Conservation (phyloP, 1,139 yeast species). For the Taphrina confusa region DNA sequence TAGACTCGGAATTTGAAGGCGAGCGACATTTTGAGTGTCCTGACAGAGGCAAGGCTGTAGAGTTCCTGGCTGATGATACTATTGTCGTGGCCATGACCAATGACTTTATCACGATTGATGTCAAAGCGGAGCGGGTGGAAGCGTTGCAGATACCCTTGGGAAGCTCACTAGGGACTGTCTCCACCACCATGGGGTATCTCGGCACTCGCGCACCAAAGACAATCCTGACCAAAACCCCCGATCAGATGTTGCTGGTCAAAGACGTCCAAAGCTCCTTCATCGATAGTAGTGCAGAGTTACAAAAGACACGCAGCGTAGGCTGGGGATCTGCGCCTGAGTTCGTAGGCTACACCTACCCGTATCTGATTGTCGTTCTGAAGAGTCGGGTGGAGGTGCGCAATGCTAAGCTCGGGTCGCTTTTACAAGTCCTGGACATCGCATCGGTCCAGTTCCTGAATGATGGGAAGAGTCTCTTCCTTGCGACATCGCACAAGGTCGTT, state of each 20-base stretch:
- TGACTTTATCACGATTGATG: conserved; percentile 43
- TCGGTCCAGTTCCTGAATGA: conserved; percentile 36
- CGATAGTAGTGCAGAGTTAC: conserved; percentile 40
- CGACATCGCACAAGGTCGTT: conserved; percentile 43
- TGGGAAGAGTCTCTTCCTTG: conserved; percentile 41
- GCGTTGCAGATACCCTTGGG: conserved; percentile 35
- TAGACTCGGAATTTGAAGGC: conserved; percentile 45
- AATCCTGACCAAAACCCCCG: conserved; percentile 37
- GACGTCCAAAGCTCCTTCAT: conserved; percentile 42
- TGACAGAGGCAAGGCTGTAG: conserved; percentile 47
- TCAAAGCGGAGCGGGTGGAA: conserved; percentile 38
- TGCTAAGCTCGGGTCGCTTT: conserved; percentile 36
- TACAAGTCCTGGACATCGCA: conserved; percentile 38
- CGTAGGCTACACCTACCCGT: conserved; percentile 46
- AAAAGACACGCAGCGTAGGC: conserved; percentile 39
- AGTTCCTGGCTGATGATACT: conserved; percentile 47
- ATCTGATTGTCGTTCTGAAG: conserved; percentile 43
- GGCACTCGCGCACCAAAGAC: conserved; percentile 38
- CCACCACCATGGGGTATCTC: conserved; percentile 38
- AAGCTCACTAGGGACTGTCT: conserved; percentile 37
- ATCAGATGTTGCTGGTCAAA: conserved; percentile 43
- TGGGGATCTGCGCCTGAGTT: conserved; percentile 43
- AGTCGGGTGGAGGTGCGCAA: conserved; percentile 39
- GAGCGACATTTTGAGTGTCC: conserved; percentile 46
- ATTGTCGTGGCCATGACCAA: conserved; percentile 47